Conservation (phyloP, 1,284 basidiomycete genomes). For the Ganoderma meredithae region DNA sequence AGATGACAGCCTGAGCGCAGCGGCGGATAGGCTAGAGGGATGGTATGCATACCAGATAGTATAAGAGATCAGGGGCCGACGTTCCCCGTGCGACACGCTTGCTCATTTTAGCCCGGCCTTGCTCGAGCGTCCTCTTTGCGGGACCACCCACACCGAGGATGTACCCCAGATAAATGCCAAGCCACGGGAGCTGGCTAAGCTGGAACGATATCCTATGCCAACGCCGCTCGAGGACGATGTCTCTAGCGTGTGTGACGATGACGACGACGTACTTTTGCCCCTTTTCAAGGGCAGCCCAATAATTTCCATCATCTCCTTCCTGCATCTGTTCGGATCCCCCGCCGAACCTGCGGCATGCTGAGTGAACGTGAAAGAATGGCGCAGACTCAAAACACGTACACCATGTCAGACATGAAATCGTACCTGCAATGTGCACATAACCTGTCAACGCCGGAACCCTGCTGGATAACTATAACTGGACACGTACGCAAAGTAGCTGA, state of each 20-base stretch:
- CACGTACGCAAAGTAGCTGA: conserved; percentile 61
- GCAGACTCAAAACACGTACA: conserved; percentile 24
- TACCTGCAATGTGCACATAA: conserved; percentile 5
- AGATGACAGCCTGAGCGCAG: not conserved
- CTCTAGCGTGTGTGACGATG: no score
- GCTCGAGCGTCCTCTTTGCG: conserved; percentile 21
- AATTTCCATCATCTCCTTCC: conserved; percentile 31
- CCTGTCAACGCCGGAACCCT: not conserved
- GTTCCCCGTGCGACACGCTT: conserved; percentile 25
- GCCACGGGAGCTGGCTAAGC: conserved; percentile 34
- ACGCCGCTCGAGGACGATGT: not conserved
- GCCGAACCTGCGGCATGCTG: conserved; percentile 29
- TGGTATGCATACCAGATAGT: conserved; percentile 24
- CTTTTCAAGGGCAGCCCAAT: conserved; percentile 17
- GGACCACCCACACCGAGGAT: conserved; percentile 22
- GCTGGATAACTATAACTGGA: no score
- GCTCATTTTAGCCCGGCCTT: conserved; percentile 17
- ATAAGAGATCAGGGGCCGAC: conserved; percentile 30
- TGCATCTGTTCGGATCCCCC: conserved; percentile 36
- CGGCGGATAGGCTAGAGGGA: not conserved
- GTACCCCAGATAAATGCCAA: conserved; percentile 26
- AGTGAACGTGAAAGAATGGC: not conserved
- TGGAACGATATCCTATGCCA: conserved; percentile 17
- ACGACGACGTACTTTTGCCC: conserved; percentile 2
- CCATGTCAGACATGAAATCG: conserved; percentile 42